Conservation (phyloP, 768 basidiomycete genomes). For the Cystobasidium ongulense region DNA sequence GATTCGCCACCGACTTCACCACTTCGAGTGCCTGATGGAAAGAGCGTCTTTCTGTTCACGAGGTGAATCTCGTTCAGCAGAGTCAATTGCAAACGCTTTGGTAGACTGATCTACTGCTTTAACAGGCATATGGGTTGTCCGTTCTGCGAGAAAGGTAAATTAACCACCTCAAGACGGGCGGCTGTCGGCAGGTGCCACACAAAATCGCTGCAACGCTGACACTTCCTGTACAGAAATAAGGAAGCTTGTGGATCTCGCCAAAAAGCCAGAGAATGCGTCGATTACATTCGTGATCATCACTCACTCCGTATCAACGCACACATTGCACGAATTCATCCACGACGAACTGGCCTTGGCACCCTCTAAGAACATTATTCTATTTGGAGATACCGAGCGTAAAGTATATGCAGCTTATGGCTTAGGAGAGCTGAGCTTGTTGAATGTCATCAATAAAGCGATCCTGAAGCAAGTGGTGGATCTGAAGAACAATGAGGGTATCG, state of each 20-base stretch:
- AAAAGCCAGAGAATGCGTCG: not conserved
- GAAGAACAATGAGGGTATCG: constrained; percentile 26
- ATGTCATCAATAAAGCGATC: constrained; percentile 16
- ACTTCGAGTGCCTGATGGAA: constrained; percentile 12
- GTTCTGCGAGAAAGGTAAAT: constrained; percentile 26
- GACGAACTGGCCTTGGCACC: not conserved
- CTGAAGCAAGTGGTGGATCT: constrained; percentile 9
- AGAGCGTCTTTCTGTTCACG: constrained; percentile 14
- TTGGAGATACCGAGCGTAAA: constrained; percentile 23
- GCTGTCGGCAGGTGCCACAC: not conserved
- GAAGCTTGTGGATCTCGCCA: constrained; percentile 7
- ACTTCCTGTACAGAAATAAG: constrained; percentile 2
- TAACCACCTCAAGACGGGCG: not conserved
- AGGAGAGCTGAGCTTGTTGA: constrained; percentile 2
- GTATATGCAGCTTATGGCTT: constrained; percentile 22
- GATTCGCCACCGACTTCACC: constrained; percentile 24
- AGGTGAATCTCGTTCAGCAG: not conserved
- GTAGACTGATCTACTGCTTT: not conserved
- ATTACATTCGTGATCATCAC: constrained; percentile 29
- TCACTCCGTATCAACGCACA: constrained; percentile 15
- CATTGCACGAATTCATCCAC: constrained; percentile 9
- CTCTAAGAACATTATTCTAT: not conserved
- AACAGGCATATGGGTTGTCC: constrained; percentile 26
- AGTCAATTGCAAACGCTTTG: not conserved
- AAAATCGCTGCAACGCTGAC: not conserved